Evolutionary conservation across 2,329 filamentous ascomycete species (phyloP).

Genomic region (Ophiostoma tasmaniense): DNA sequence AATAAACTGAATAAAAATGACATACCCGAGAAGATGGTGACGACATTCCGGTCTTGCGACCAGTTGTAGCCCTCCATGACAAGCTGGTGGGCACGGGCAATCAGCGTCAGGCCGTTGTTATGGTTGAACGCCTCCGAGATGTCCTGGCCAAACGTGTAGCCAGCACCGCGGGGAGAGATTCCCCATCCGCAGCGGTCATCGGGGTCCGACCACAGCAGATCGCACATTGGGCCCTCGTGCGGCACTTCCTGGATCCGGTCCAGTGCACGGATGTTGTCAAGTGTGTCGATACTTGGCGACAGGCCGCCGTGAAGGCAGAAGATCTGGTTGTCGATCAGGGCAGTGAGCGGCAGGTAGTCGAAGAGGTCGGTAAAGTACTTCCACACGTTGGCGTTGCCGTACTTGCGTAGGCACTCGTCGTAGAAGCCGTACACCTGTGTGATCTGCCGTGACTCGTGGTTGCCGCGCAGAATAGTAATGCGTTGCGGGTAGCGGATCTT

Average conservation of each 20-base stretch:
- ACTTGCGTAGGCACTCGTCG: conserved; percentile 97
- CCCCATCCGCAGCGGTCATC: conserved; percentile 96
- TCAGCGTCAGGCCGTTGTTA: conserved; percentile 93
- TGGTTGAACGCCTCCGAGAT: conserved; percentile 99
- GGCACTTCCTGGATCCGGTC: conserved; percentile 98
- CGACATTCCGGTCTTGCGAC: conserved; percentile 96
- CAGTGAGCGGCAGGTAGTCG: conserved; percentile 94
- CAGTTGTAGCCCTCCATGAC: conserved; percentile 99
- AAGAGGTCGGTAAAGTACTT: conserved; percentile 99
- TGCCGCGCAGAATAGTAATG: conserved; percentile 96
- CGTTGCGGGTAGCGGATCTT: conserved; percentile 97
- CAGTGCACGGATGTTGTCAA: conserved; percentile 89
- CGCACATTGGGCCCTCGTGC: conserved; percentile 96
- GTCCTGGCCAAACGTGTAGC: conserved; percentile 93
- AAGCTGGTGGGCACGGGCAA: conserved; percentile 92
- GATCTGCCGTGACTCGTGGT: conserved; percentile 98
- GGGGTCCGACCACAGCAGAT: conserved; percentile 94
- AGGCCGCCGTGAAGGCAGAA: conserved; percentile 97
- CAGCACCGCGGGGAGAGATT: conserved; percentile 87
- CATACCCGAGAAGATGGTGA: conserved; percentile 94
- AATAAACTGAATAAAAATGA: conserved; percentile 15
- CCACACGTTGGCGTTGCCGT: conserved; percentile 98
- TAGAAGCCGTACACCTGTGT: conserved; percentile 99
- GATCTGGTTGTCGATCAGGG: conserved; percentile 97
- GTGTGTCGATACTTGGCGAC: conserved; percentile 89